Evolutionary conservation across 495 filamentous ascomycete genomes (phyloP).

Genomic region (Gamarada debralockiae): DNA sequence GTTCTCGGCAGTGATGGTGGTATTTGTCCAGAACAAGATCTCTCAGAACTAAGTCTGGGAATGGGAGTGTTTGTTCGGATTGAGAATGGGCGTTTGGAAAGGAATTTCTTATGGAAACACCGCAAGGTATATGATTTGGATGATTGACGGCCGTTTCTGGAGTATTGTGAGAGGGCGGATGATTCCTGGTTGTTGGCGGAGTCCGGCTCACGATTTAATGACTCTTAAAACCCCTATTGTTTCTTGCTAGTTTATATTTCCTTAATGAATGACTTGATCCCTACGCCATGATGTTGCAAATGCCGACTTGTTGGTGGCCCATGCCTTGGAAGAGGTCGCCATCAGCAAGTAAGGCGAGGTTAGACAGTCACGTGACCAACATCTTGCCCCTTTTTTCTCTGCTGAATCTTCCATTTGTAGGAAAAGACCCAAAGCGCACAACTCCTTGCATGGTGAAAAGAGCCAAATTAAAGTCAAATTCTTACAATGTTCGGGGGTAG

Average conservation of each 20-base stretch:
- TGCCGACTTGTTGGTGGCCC: too few relatives aligned
- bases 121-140: background rate
- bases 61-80: background rate
- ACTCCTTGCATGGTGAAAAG: too few relatives aligned
- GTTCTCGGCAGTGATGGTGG: slow-evolving; percentile 8
- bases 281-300: background rate
- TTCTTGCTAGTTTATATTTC: background rate
- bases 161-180: background rate
- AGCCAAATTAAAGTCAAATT: too few relatives aligned
- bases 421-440: too few relatives aligned
- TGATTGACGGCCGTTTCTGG: background rate
- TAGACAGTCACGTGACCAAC: too few relatives aligned
- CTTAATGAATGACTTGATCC: background rate
- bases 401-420: too few relatives aligned
- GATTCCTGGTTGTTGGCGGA: background rate
- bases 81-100: background rate
- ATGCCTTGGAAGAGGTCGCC: too few relatives aligned
- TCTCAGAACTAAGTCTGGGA: background rate
- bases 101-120: background rate
- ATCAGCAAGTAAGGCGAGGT: too few relatives aligned
- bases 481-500: too few relatives aligned
- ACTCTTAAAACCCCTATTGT: background rate
- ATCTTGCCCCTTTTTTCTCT: too few relatives aligned
- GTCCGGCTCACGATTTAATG: background rate
- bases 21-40: slow-evolving; percentile 10